Conservation (phyloP, 257 asterid species). For the Eustoma russellianum region DNA sequence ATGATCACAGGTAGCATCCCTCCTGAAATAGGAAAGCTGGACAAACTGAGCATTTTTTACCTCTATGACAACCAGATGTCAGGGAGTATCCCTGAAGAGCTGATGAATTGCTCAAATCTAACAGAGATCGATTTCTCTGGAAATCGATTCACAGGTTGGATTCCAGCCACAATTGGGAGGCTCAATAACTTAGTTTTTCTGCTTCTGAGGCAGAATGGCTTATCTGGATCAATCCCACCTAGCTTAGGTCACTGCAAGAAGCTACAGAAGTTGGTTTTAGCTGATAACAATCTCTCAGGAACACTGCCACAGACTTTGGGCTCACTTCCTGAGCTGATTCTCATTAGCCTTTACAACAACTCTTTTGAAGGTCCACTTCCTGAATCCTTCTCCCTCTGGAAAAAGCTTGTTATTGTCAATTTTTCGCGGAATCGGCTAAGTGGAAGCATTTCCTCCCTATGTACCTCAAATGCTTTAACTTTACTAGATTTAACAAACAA, state of each 20-base stretch:
- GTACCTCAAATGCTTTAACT: slow-evolving; percentile 46
- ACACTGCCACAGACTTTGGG: slow-evolving; percentile 57
- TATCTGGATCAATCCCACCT: slow-evolving; percentile 63
- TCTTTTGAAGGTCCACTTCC: slow-evolving; percentile 79
- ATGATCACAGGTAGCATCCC: slow-evolving; percentile 63
- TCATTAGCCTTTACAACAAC: slow-evolving; percentile 74
- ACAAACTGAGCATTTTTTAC: slow-evolving; percentile 39
- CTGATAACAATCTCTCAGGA: slow-evolving; percentile 82
- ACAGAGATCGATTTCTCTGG: slow-evolving; percentile 66
- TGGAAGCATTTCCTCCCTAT: slow-evolving; percentile 52
- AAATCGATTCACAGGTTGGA: slow-evolving; percentile 52
- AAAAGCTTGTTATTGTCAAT: slow-evolving; percentile 60
- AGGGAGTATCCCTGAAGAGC: slow-evolving; percentile 56
- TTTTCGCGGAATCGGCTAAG: slow-evolving; percentile 55
- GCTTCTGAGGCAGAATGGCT: slow-evolving; percentile 63
- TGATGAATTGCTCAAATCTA: slow-evolving; percentile 61
- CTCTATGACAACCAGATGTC: slow-evolving; percentile 77
- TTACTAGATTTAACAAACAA: slow-evolving; percentile 68
- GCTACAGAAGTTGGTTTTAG: slow-evolving; percentile 56
- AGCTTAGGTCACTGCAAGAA: slow-evolving; percentile 75
- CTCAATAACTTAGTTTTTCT: slow-evolving; percentile 56
- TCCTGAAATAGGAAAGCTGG: slow-evolving; percentile 55
- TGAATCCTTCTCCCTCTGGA: slow-evolving; percentile 53
- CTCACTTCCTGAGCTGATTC: slow-evolving; percentile 47
- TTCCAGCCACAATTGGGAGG: slow-evolving; percentile 72